phyloP scores from a whole-genome alignment of 164 flowering plant genomes.

The Echeveria elegans region DNA sequence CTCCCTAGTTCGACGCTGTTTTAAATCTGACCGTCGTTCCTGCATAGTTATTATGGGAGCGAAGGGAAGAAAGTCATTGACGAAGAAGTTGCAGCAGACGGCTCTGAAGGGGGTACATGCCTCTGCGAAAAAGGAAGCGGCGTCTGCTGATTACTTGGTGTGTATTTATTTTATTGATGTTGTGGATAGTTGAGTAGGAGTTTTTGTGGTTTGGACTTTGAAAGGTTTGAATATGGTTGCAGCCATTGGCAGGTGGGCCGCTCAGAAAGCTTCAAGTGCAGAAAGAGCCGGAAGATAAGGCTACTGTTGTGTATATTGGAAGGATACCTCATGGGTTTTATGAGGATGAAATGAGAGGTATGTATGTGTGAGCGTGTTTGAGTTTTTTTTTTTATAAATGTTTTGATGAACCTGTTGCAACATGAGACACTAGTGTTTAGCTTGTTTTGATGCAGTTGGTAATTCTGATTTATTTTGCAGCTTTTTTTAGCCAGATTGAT shows the following conservation, averaged over 20 bases:
- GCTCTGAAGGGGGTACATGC: constrained; percentile 13
- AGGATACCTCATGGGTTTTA: constrained; percentile 90
- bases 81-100: constrained; percentile 21
- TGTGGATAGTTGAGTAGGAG: background rate
- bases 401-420: background rate
- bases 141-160: constrained; percentile 45
- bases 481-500: constrained; percentile 75
- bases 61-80: constrained; percentile 23
- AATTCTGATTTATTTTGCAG: constrained; percentile 26
- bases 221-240: background rate
- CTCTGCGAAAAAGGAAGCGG: constrained; percentile 13
- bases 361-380: background rate
- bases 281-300: constrained; percentile 26
- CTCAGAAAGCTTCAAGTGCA: constrained; percentile 34
- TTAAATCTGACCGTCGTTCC: background rate
- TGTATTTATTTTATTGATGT: constrained; percentile 3
- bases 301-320: constrained; percentile 74
- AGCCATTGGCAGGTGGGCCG: constrained; percentile 85
- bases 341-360: constrained; percentile 86
- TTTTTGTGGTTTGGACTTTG: background rate
- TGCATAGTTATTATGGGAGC: constrained; percentile 4
- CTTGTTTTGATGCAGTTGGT: background rate
- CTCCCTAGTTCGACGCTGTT: background rate
- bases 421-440: background rate
- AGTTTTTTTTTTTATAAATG: background rate